Conservation (phyloP, 2,329 filamentous ascomycete species). For the Apiospora hydei region DNA sequence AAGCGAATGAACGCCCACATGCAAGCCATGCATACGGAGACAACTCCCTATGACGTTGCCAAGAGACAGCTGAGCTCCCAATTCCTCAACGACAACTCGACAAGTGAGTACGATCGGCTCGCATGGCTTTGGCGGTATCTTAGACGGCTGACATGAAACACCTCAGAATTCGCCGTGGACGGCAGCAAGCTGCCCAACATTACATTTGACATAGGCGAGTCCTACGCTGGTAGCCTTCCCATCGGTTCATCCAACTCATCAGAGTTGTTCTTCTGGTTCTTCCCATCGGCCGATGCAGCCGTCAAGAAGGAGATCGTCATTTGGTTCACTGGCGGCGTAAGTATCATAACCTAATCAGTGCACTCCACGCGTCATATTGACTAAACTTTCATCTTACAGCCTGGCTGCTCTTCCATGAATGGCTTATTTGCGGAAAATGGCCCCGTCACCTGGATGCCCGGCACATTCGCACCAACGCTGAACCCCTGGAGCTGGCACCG, state of each 20-base stretch:
- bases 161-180: slow-evolving; percentile 63
- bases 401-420: slow-evolving; percentile 68
- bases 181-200: slow-evolving; percentile 70
- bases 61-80: slow-evolving; percentile 24
- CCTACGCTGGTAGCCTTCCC: slow-evolving; percentile 63
- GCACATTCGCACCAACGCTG: slow-evolving; percentile 69
- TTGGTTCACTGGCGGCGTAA: slow-evolving; percentile 58
- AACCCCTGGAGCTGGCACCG: slow-evolving; percentile 79
- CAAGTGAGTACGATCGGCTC: neutral
- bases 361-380: neutral
- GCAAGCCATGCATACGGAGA: neutral
- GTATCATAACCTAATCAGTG: slow-evolving; percentile 29
- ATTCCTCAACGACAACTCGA: slow-evolving; percentile 26
- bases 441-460: slow-evolving; percentile 74
- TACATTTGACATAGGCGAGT: slow-evolving; percentile 67
- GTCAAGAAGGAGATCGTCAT: slow-evolving; percentile 59
- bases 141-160: neutral
- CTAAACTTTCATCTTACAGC: slow-evolving; percentile 42
- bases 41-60: neutral
- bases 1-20: slow-evolving; percentile 13
- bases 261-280: slow-evolving; percentile 64
- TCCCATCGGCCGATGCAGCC: slow-evolving; percentile 53
- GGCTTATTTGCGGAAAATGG: slow-evolving; percentile 81
- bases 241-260: slow-evolving; percentile 52
- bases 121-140: neutral